phyloP scores from a whole-genome alignment of 106 monocot genomes.

The Dendrobium officinale region DNA sequence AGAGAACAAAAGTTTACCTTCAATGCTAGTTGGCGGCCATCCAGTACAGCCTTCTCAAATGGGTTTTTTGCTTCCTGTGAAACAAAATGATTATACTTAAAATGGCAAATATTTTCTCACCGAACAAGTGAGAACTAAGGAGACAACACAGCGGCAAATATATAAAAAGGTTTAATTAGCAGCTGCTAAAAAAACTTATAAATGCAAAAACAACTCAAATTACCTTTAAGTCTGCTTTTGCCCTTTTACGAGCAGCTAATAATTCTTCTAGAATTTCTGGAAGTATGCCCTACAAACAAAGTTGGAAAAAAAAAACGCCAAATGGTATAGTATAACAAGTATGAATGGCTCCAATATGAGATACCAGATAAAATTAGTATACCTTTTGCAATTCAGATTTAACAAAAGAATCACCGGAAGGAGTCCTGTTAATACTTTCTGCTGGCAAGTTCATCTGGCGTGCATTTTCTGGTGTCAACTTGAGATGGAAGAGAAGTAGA shows the following conservation, averaged over 20 bases:
- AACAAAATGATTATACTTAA: conserved; percentile 3
- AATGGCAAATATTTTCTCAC: not conserved
- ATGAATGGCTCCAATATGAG: not conserved
- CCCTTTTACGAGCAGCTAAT: conserved; percentile 96
- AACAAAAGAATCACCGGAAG: conserved; percentile 94
- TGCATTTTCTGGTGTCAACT: conserved; percentile 85
- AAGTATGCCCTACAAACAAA: conserved; percentile 73
- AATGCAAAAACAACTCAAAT: conserved; percentile 2
- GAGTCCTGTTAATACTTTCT: conserved; percentile 81
- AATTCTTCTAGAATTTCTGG: conserved; percentile 99
- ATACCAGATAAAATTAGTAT: conserved; percentile 5
- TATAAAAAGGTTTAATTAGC: not conserved
- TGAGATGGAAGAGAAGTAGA: not conserved
- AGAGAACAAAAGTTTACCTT: conserved; percentile 46
- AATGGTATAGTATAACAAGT: not conserved
- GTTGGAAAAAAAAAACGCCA: not conserved
- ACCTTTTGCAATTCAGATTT: conserved; percentile 93
- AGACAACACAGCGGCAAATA: not conserved
- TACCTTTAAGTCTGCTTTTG: conserved; percentile 99
- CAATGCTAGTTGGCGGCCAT: conserved; percentile 94
- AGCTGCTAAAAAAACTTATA: not conserved
- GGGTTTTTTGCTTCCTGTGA: conserved; percentile 98
- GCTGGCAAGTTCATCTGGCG: conserved; percentile 69
- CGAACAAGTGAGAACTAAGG: not conserved
- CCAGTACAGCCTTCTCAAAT: conserved; percentile 93